Base-by-base conservation (phyloP, 2,329 filamentous ascomycete species). In the Aureobasidium sp. region DNA sequence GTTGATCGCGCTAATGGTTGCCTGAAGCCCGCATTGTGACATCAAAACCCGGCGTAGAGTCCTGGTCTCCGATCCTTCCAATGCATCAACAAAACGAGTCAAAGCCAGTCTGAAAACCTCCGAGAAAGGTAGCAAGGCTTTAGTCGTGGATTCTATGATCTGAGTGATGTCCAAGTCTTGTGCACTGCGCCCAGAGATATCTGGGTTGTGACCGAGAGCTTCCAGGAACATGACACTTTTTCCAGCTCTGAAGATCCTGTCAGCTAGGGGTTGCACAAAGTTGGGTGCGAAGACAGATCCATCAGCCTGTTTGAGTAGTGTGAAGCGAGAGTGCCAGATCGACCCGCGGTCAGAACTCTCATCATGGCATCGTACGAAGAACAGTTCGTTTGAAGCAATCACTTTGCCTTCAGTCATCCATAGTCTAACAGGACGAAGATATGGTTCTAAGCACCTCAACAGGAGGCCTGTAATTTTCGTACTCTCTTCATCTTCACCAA, bases 201-300 rank as follows among this genome's bases (percentile, higher is more conserved):
- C 31, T 21, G 27, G 21, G 25, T 25, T 70, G 62, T 81, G 78
- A 60, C 85, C 83, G 11, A 96, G 77, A 50, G 87, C 82, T 62
- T 86, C 86, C n/a, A 96, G 75, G 46, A 96, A 87, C 1, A 94
- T 84, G 60, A 94, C 86, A 67, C 88, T 95, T 73, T 96, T 96
- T 0, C 93, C 93, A 1, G 90, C 86, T 1, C 86, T 90, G 67
- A 96, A 93, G 38, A 96, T 90, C 63, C 85, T 88, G 25, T 78
- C 75, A 0, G 84, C 84, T 1, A 86, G 82, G 2, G 86, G 80
- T 40, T 85, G 83, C 4, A 96, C 78, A 65, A 96, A 96, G 2
- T 75, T 79, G 0, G 93, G 92, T 0, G 87, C 85, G 66, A 87
- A 84, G 1, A 91, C 71, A 1, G 75, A 74, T 17, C 85, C 84